Conservation (phyloP, 306 rosid species). For the Medicago lupulina region DNA sequence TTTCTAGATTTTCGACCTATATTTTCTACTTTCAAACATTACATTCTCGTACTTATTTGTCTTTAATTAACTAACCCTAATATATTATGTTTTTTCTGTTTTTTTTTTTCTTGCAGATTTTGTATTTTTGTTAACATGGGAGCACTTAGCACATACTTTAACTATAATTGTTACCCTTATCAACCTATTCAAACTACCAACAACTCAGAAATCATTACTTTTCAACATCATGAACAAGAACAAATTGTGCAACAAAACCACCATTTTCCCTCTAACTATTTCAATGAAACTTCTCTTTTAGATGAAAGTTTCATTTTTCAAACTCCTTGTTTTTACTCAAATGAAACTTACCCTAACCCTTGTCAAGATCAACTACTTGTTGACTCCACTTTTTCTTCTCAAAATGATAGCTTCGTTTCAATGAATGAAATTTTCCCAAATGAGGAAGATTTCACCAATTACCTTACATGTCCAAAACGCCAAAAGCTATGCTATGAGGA, state of each 20-base stretch:
- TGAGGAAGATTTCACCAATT: not conserved
- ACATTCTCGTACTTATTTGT: not conserved
- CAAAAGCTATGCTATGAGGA: constrained; percentile 23
- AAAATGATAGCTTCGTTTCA: constrained; percentile 1
- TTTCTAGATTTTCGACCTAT: not conserved
- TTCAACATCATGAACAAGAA: constrained; percentile 23
- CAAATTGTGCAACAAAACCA: no score
- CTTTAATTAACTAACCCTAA: not conserved
- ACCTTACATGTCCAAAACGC: constrained; percentile 42
- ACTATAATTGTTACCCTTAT: not conserved
- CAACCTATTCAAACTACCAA: not conserved
- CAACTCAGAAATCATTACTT: not conserved
- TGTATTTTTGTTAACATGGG: not conserved
- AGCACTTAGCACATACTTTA: not conserved
- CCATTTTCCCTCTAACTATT: no score
- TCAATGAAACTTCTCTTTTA: no score
- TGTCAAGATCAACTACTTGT: not conserved
- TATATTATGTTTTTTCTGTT: no score
- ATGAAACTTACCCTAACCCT: not conserved
- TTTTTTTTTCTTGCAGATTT: not conserved
- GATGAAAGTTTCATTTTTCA: constrained; percentile 37
- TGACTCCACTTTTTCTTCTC: constrained; percentile 19
- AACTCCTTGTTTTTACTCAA: constrained; percentile 23
- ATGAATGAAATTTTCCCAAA: constrained; percentile 21
- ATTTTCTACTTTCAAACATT: not conserved